Evolutionary conservation across 2,329 filamentous ascomycete species (phyloP), one percentile per base, ranked within the genome.

Genomic region (Orbilia blumenaviensis): DNA sequence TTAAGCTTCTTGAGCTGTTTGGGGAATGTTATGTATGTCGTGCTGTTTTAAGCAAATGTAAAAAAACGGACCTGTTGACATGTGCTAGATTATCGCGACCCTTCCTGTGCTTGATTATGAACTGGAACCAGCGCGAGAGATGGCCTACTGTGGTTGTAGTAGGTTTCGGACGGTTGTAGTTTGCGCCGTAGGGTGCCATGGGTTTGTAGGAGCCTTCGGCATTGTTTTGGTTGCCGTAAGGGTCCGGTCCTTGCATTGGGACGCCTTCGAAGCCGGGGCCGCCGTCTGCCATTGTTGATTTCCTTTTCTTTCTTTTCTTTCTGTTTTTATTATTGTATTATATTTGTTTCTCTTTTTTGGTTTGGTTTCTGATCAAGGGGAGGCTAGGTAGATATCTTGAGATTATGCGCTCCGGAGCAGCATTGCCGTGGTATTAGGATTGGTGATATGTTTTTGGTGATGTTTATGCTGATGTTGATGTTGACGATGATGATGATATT

Each of bases 1-100:
- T 50, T 62, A 46, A 77, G 66, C 73, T 80, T 63, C 78, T 73
- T 79, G 78, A 78, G 77, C 80, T 21, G 48, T 34, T 54, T 18
- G 18, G 9, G n/a, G 27, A n/a, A 14, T 8, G 25, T 2, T 34
- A 32, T 34, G 2, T 27, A 50, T n/a, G n/a, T n/a, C n/a, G n/a
- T n/a, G 23, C 23, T 29, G 46, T 6, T 29, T n/a, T n/a, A n/a
- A n/a, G n/a, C n/a, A n/a, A n/a, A 29, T 21, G 12, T 21, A 23
- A 34, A 12, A 5, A 6, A 9, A 44, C 2, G 41, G 32, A 75
- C 71, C 71, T 66, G 18, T 75, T 75, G n/a, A 58, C 27, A 25
- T 75, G 69, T 34, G 68, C 74, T 66, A 79, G 78, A 42, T 77
- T 71, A 46, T 77, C 66, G 60, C 73, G 73, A 16, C 71, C 71